These are phyloP conservation scores for Nymphaea thermarum DNA, from an alignment of 164 flowering plant genomes.

Conservation along the genomic window DNA sequence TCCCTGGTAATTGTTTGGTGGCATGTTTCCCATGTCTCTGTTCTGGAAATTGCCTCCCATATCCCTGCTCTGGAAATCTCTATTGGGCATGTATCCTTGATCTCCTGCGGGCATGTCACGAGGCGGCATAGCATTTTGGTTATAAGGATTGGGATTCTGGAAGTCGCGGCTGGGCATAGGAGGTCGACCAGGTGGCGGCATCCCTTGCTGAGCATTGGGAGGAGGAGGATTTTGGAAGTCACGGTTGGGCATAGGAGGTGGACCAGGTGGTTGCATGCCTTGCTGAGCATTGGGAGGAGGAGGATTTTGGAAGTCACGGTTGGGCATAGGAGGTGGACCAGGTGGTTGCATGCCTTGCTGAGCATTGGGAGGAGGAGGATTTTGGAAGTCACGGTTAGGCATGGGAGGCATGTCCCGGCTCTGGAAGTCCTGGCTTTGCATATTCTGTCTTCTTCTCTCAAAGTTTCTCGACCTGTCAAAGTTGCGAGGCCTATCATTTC, in stretches of 20 bases:
- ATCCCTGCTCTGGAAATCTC: conserved; percentile 7
- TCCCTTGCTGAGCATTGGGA: conserved; percentile 1
- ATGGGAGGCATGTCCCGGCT: conserved; percentile 11
- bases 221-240: background rate
- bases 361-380: conserved; percentile 1
- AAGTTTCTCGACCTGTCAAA: conserved; percentile 16
- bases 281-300: conserved; percentile 13
- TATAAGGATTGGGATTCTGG: background rate
- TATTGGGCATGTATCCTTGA: conserved; percentile 8
- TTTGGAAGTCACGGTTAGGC: conserved; percentile 4
- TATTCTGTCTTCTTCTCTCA: conserved; percentile 19
- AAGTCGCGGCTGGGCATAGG: conserved; percentile 13
- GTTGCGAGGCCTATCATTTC: conserved; percentile 19
- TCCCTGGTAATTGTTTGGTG: background rate
- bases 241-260: conserved; percentile 8
- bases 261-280: conserved; percentile 4
- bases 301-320: conserved; percentile 6
- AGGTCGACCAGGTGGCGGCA: conserved; percentile 6
- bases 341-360: background rate
- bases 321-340: conserved; percentile 13
- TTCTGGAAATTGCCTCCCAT: conserved; percentile 8
- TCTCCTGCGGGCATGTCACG: conserved; percentile 1
- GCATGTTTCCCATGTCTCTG: conserved; percentile 12
- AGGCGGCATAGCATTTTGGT: too few species aligned
- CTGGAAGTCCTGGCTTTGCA: conserved; percentile 15